Base-by-base conservation (phyloP, 169 alveolate genomes). In the Plasmodium blacklocki region DNA sequence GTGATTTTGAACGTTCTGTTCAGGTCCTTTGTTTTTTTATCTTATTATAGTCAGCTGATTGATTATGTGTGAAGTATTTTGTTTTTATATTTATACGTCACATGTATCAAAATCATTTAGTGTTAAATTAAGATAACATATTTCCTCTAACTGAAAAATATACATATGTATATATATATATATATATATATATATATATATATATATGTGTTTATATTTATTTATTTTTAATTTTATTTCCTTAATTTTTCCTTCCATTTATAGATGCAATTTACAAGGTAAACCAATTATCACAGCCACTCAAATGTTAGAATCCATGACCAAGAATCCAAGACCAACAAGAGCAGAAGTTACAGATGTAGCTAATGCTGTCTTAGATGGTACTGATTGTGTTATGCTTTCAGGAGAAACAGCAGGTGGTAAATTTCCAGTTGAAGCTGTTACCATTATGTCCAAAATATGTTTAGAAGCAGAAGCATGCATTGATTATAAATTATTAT, bases 291-390 rank as follows among this genome's bases (percentile, higher is more conserved):
- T 99, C 43, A 97, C 99, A 29, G 99, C 99, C 26, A 99, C 99
- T 1, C 99, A 99, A 95, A 98, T 99, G 99, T 93, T 98, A 73
- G 99, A 98, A 93, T 97, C 99, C 63, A 98, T 98, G 99, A 96
- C 97, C 26, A 96, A 95, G 21, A 98, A 98, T 74, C 99, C 99
- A 14, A 94, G 99, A 87, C 99, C 99, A 12, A 98, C 99, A 9
- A 96, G 99, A 68, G 99, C 99, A 8, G 99, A 99, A 92, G 99
- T 98, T 39, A 95, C 99, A 3, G 99, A 99, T 96, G 99, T 98
- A 68, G 99, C 99, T 73, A 99, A 98, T 89, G 99, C 99, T 1
- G 99, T 99, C 18, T 88, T 98, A 49, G 99, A 99, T 91, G 99
- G 99, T 56, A 93, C 99, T 9, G 99, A 99, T 89, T 97, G 99